Evolutionary conservation across 345 rosid genomes (phyloP).

Genomic region (Gossypium longicalyx): DNA sequence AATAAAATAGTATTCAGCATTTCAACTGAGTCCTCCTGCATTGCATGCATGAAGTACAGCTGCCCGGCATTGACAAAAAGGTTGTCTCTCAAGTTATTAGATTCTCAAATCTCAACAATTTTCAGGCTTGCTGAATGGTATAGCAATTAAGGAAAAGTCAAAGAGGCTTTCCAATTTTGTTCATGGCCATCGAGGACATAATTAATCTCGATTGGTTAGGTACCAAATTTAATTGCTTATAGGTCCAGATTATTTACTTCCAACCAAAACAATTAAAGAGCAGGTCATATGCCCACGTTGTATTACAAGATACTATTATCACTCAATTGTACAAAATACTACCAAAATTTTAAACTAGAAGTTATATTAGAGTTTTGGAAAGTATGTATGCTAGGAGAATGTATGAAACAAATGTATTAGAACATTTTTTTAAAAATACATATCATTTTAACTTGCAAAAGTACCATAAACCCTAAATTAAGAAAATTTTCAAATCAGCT

Average conservation of each 20-base stretch:
- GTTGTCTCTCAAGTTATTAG: background rate
- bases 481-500: background rate
- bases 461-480: background rate
- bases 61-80: constrained; percentile 6
- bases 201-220: background rate
- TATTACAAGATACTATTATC: background rate
- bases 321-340: too few relatives aligned
- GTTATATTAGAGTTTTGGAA: background rate
- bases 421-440: too few relatives aligned
- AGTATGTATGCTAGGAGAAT: background rate
- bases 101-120: background rate
- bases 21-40: background rate
- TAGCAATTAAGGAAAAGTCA: constrained; percentile 4
- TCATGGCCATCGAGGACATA: background rate
- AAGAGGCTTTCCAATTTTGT: background rate
- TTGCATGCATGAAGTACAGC: constrained; percentile 8
- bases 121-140: background rate
- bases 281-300: background rate
- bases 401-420: background rate
- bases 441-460: background rate
- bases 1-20: background rate
- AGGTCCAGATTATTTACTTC: background rate
- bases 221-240: background rate
- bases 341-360: too few relatives aligned
- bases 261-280: background rate